A percentile compares a stretch with the other conserved stretches of the same genome.
Conservation (phyloP, 352 stramenopile genomes). For the Globisporangium echinulatum region DNA sequence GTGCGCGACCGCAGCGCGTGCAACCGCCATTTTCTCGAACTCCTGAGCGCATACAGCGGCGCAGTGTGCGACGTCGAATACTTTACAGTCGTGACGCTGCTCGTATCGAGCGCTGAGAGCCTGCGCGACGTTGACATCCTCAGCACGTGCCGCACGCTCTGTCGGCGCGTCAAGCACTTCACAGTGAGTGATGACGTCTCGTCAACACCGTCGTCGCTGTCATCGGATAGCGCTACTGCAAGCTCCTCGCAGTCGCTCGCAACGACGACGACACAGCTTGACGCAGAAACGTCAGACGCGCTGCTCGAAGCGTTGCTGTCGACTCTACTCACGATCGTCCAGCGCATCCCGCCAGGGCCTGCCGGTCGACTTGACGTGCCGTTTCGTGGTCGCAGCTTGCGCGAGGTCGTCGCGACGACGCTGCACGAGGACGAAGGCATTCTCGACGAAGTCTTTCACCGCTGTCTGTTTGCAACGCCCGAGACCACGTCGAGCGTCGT, state of each 20-base stretch:
- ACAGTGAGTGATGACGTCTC: conserved; percentile 9
- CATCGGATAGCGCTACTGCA: no score
- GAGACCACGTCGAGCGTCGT: conserved; percentile 16
- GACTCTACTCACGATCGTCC: conserved; percentile 51
- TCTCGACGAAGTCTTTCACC: conserved; percentile 61
- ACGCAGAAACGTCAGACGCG: conserved; percentile 14
- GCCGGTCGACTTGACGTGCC: conserved; percentile 33
- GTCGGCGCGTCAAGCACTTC: conserved; percentile 43
- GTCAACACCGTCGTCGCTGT: not conserved
- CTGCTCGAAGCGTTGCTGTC: conserved; percentile 52
- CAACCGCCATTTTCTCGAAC: conserved; percentile 37
- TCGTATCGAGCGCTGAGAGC: conserved; percentile 41
- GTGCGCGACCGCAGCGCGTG: conserved; percentile 38
- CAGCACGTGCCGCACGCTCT: conserved; percentile 35
- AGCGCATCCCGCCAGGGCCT: conserved; percentile 47
- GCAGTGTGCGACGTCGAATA: conserved; percentile 46
- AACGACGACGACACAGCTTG: no score
- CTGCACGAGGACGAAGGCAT: conserved; percentile 55
- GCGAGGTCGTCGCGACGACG: conserved; percentile 35
- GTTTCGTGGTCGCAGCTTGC: conserved; percentile 37
- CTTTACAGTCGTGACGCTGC: conserved; percentile 52
- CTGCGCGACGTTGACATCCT: conserved; percentile 42
- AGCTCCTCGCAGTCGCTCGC: not conserved
- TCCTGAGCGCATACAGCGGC: conserved; percentile 42
- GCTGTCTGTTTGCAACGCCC: conserved; percentile 61